Conservation (phyloP, 2,329 filamentous ascomycete species). For the Pestalotiopsis sp. region DNA sequence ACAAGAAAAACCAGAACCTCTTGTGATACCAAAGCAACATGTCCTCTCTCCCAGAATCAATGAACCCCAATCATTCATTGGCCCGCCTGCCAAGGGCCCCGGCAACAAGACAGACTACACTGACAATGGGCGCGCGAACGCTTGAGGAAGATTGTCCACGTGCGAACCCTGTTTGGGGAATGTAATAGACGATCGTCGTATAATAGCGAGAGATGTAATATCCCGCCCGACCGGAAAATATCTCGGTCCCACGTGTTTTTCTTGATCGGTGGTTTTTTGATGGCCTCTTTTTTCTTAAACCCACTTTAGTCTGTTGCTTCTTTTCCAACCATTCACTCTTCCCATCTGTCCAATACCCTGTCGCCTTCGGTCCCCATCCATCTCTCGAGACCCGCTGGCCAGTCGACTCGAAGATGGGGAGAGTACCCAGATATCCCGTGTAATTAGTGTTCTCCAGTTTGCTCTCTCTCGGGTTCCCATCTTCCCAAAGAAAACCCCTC, state of each 20-base stretch:
- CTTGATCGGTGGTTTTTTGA: background rate
- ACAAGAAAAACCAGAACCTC: too few species aligned
- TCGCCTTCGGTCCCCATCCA: background rate
- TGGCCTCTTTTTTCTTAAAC: background rate
- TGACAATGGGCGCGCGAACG: background rate
- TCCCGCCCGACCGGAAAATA: slow-evolving; percentile 12
- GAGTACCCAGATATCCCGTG: background rate
- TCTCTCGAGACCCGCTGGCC: background rate
- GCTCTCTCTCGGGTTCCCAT: background rate
- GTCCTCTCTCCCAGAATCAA: background rate
- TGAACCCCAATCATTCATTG: background rate
- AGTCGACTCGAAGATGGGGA: background rate
- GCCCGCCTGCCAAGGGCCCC: background rate
- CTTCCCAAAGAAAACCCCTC: background rate
- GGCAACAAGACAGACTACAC: background rate
- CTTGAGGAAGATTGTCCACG: slow-evolving; percentile 4
- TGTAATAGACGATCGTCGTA: slow-evolving; percentile 9
- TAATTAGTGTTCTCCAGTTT: background rate
- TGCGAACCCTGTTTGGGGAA: slow-evolving; percentile 3
- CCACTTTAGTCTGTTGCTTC: background rate
- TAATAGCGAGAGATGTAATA: slow-evolving; percentile 5
- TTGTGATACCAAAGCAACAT: background rate
- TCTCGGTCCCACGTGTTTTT: slow-evolving; percentile 8
- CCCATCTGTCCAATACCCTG: background rate
- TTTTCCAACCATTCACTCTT: background rate